phyloP scores from a whole-genome alignment of 106 monocot genomes.

The Dioscorea alata region DNA sequence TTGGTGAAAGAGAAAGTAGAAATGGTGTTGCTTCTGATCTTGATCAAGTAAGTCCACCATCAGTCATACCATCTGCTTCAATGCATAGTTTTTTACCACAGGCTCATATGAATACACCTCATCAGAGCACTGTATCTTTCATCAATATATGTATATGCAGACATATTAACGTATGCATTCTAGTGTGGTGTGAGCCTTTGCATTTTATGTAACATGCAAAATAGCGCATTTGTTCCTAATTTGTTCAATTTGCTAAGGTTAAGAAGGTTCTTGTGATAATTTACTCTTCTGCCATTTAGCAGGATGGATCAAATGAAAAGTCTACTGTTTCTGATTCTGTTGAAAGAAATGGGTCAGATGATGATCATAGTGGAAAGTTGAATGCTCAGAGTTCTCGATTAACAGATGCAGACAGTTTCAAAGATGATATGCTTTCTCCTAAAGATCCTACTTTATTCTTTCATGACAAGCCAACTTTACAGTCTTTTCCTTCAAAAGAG shows the following conservation, averaged over 20 bases:
- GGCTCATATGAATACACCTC: not conserved
- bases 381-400: conserved; percentile 13
- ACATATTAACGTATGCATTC: too few species aligned
- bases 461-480: conserved; percentile 45
- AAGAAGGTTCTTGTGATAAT: too few species aligned
- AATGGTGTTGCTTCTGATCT: conserved; percentile 22
- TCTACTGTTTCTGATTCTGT: conserved; percentile 15
- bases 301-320: conserved; percentile 50
- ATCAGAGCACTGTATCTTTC: too few species aligned
- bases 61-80: too few species aligned
- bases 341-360: conserved; percentile 30
- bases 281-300: not conserved
- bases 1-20: conserved; percentile 25
- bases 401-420: conserved; percentile 21
- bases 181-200: too few species aligned
- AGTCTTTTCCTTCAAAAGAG: conserved; percentile 26
- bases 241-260: too few species aligned
- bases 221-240: too few species aligned
- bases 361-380: conserved; percentile 10
- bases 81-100: not conserved
- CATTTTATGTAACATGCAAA: too few species aligned
- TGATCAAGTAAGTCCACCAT: conserved; percentile 7
- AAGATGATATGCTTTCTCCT: conserved; percentile 37
- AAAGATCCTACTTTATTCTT: conserved; percentile 81
- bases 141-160: too few species aligned